These are phyloP conservation scores for Neurospora sp. DNA, from an alignment of 495 filamentous ascomycete species.

Conservation along the genomic window DNA sequence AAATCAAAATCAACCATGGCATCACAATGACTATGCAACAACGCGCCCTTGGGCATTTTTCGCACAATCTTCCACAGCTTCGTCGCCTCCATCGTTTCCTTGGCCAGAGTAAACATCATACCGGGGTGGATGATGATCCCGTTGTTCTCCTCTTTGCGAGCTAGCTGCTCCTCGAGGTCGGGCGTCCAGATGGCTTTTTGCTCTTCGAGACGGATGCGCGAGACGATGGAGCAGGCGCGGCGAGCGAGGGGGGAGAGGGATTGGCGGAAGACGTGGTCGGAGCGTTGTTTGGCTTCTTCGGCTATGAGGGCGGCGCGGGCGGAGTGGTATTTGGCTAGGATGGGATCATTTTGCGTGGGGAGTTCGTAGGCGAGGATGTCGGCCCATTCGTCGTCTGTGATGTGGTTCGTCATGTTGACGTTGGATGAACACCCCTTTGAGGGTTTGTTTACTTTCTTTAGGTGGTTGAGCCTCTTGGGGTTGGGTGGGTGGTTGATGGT, in stretches of 20 bases:
- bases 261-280: conserved; percentile 47
- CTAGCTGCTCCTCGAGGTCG: conserved; percentile 55
- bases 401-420: background rate
- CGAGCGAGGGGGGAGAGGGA: conserved; percentile 36
- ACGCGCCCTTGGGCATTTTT: conserved; percentile 80
- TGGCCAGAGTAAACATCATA: conserved; percentile 80
- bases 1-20: conserved; percentile 84
- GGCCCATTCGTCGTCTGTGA: conserved; percentile 46
- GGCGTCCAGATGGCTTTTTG: conserved; percentile 50
- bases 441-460: background rate
- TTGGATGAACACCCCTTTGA: too few relatives aligned
- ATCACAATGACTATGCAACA: conserved; percentile 82
- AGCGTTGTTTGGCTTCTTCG: conserved; percentile 67
- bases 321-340: conserved; percentile 68
- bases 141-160: conserved; percentile 34
- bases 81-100: conserved; percentile 67
- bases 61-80: conserved; percentile 78
- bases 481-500: too few relatives aligned
- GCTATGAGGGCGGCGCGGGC: conserved; percentile 68
- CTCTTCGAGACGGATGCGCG: conserved; percentile 68
- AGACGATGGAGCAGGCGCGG: conserved; percentile 67
- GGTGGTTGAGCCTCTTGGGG: background rate
- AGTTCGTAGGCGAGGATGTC: conserved; percentile 41
- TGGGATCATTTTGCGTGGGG: conserved; percentile 50
- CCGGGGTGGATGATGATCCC: conserved; percentile 61